Conservation (phyloP, 768 basidiomycete species). For the Mycena galopus region DNA sequence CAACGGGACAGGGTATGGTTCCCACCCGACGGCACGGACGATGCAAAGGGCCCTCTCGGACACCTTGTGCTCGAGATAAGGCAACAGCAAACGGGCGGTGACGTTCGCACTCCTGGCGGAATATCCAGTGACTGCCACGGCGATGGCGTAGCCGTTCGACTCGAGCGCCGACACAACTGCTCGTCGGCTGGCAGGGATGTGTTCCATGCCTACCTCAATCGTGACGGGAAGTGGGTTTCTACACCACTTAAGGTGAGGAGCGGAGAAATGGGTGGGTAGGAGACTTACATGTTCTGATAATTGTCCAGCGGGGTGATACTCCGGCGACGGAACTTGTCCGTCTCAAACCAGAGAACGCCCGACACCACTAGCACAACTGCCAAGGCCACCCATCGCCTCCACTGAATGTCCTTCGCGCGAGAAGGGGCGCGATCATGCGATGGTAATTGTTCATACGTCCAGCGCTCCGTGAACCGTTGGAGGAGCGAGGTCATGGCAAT, state of each 20-base stretch:
- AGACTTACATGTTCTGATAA: constrained; percentile 44
- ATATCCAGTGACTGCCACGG: constrained; percentile 45
- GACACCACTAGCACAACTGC: background rate
- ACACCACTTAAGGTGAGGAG: background rate
- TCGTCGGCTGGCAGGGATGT: constrained; percentile 26
- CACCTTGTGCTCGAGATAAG: constrained; percentile 47
- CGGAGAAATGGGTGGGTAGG: background rate
- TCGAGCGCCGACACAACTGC: constrained; percentile 46
- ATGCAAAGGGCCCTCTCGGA: constrained; percentile 48
- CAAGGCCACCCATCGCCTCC: no score
- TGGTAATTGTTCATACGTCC: background rate
- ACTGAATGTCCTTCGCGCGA: background rate
- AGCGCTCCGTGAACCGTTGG: background rate
- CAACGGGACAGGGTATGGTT: constrained; percentile 41
- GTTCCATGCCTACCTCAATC: background rate
- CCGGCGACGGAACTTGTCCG: background rate
- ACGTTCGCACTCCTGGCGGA: constrained; percentile 41
- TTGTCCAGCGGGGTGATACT: constrained; percentile 40
- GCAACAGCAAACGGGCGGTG: constrained; percentile 43
- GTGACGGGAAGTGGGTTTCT: constrained; percentile 38
- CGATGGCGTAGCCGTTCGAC: constrained; percentile 46
- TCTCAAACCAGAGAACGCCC: background rate
- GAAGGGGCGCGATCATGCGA: background rate
- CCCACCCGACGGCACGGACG: constrained; percentile 46
- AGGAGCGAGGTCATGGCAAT: background rate